phyloP scores from a whole-genome alignment of 2,329 filamentous ascomycete genomes.

The Boeremia lycopersici region DNA sequence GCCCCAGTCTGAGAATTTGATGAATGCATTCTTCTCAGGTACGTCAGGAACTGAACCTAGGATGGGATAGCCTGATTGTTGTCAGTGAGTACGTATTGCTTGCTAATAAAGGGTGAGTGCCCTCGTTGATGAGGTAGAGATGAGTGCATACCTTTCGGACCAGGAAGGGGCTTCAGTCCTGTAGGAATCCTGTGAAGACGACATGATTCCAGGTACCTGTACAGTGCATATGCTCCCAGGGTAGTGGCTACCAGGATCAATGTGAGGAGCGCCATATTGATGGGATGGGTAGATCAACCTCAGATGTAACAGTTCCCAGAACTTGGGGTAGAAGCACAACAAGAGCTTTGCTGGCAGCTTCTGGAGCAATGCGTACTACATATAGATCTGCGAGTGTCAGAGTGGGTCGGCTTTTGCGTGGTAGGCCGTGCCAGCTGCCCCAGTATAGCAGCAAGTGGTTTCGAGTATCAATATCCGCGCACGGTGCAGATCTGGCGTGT shows the following conservation, averaged over 20 bases:
- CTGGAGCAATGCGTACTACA: conserved; percentile 29
- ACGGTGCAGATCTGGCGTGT: conserved; percentile 26
- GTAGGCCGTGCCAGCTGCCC: conserved; percentile 21
- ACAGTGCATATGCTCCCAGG: conserved; percentile 35
- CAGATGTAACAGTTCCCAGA: conserved; percentile 12
- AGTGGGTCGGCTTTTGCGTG: conserved; percentile 25
- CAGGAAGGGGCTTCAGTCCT: conserved; percentile 48
- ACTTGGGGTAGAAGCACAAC: conserved; percentile 7
- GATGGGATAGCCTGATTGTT: conserved; percentile 49
- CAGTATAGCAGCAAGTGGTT: conserved; percentile 20
- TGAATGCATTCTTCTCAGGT: conserved; percentile 51
- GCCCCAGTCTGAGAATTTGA: conserved; percentile 55
- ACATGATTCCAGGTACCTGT: conserved; percentile 35
- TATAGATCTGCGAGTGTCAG: conserved; percentile 33
- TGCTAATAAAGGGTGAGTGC: background rate
- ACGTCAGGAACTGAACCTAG: conserved; percentile 52
- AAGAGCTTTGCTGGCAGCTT: conserved; percentile 14
- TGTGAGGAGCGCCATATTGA: conserved; percentile 41
- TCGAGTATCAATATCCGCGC: conserved; percentile 30
- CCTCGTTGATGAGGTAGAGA: background rate
- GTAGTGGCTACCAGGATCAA: conserved; percentile 32
- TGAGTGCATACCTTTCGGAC: conserved; percentile 47
- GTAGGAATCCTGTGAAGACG: conserved; percentile 37
- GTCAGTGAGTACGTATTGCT: conserved; percentile 15
- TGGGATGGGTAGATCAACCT: conserved; percentile 12